Percentiles rank a stretch among this genome's conserved stretches.
These are phyloP conservation scores for Favolaschia claudopus DNA, from an alignment of 768 basidiomycete genomes.

Conservation along the genomic window DNA sequence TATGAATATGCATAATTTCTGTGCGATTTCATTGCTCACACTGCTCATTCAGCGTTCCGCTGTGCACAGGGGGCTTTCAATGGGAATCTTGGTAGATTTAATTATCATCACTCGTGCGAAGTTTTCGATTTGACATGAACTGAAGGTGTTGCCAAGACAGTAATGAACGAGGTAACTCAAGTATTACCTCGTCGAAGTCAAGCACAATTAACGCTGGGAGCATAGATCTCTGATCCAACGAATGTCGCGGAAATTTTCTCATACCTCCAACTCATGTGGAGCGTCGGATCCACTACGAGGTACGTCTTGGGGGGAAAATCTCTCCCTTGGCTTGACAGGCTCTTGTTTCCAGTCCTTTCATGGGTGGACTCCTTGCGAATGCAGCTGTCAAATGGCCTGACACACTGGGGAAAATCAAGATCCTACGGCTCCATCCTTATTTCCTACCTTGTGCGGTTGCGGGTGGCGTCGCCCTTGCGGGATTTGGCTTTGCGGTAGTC, in stretches of 20 bases:
- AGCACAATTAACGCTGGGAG: neutral
- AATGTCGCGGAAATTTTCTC: conserved; percentile 1
- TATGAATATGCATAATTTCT: too few species aligned
- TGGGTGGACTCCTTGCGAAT: neutral
- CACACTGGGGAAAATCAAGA: conserved; percentile 3
- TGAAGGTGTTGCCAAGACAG: conserved; percentile 14
- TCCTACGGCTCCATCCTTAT: conserved; percentile 7
- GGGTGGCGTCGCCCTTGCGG: neutral
- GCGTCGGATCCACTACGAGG: neutral
- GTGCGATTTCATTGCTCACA: too few species aligned
- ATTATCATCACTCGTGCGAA: neutral
- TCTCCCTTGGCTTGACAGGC: neutral
- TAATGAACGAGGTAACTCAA: conserved; percentile 6
- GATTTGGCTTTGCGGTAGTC: conserved; percentile 2
- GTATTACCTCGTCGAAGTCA: neutral
- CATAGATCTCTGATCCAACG: conserved; percentile 10
- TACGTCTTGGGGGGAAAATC: neutral
- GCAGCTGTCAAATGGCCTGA: conserved; percentile 2
- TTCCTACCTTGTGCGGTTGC: conserved; percentile 9
- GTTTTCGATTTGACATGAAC: too few species aligned
- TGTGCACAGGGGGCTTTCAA: conserved; percentile 19
- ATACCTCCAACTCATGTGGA: neutral
- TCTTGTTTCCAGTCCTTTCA: neutral
- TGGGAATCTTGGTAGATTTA: conserved; percentile 16
- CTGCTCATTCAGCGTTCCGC: too few species aligned